These are phyloP conservation scores for Leccinum boreale DNA, from an alignment of 768 basidiomycete genomes.

Conservation along the genomic window DNA sequence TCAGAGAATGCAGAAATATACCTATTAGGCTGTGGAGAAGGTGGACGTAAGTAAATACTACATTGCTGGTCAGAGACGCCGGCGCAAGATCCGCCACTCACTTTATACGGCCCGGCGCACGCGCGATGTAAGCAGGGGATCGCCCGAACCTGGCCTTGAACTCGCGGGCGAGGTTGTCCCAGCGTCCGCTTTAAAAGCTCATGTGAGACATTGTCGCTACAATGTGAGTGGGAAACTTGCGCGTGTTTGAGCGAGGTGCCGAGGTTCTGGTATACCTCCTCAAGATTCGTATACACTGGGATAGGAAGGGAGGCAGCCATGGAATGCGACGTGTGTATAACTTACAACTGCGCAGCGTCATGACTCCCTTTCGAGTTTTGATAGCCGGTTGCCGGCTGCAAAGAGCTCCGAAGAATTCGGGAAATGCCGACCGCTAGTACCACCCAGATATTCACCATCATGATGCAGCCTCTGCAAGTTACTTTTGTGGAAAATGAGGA, in stretches of 20 bases:
- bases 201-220: not conserved
- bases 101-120: conserved; percentile 85
- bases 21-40: conserved; percentile 33
- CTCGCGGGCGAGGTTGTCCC: conserved; percentile 58
- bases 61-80: not conserved
- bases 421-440: no score
- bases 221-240: conserved; percentile 20
- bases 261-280: conserved; percentile 51
- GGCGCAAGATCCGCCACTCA: conserved; percentile 27
- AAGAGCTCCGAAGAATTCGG: no score
- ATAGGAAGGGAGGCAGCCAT: conserved; percentile 60
- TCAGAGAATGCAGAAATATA: conserved; percentile 6
- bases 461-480: no score
- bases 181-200: conserved; percentile 43
- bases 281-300: conserved; percentile 58
- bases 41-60: not conserved
- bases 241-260: conserved; percentile 55
- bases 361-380: no score
- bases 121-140: conserved; percentile 64
- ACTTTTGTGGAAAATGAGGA: no score
- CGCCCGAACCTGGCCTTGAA: conserved; percentile 64
- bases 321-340: no score
- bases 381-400: no score
- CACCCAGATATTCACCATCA: no score
- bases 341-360: no score